Evolutionary conservation across 139 green algal species (phyloP), one percentile per base, ranked within the genome.

Genomic region (Chlorella sorokiniana): DNA sequence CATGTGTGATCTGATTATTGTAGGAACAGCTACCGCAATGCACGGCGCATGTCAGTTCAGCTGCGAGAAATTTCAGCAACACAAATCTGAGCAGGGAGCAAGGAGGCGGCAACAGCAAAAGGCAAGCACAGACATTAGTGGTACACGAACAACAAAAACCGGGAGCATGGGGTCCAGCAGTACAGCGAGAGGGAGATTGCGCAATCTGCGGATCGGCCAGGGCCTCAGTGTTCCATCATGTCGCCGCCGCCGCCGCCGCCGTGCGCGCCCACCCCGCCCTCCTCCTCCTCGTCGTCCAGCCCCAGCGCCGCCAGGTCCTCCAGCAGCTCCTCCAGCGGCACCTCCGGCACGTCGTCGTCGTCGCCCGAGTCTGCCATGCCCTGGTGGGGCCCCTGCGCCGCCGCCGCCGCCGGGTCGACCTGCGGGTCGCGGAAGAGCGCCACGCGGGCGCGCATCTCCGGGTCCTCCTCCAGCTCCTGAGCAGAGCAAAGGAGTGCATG

Each of bases 271-370:
- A 11, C 48, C 11, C 48, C 48, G 48, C 48, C 16, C 48, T 59
- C 14, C 48, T 59, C 14, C 48, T 59, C 48, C 35, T 82, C 87
- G 20, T 89, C 89, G 0, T 84, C 75, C 38, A 94, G 38, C 22
- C 87, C 72, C 79, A 97, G 82, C 22, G 68, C 88, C 67, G 91
- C 89, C 85, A 98, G 87, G 45, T 97, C 94, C 78, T 97, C 93
- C 75, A 99, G 83, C 84, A 99, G 89, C 90, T 98, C 95, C 45
- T 99, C 96, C 79, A 99, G 88, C 16, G 95, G 96, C 29, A 99
- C 89, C 85, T 97, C 82, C 4, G 90, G 86, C 22, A 91, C 56
- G 31, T 91, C 86, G 4, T 45, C 84, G 0, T 78, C 79, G 20
- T 79, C 48, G n/a, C 56, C 56, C 14, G 56, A 75, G 40, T 81